Conservation (phyloP, 495 filamentous ascomycete genomes). For the Parathielavia appendiculata region DNA sequence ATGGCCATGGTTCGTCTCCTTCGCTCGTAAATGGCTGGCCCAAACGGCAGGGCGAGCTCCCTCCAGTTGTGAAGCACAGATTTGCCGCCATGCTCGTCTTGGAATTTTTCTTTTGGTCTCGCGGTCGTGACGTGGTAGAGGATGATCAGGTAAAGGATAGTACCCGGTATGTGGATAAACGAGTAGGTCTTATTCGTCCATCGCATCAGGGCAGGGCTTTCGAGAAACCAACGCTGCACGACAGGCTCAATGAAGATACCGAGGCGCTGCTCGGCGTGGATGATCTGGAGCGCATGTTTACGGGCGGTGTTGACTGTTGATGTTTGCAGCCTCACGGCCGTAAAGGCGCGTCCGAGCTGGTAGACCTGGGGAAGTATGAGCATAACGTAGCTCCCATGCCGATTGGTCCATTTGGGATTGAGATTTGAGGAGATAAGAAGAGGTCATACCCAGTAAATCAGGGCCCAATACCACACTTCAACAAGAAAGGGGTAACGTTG, state of each 20-base stretch:
- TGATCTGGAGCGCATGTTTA: slow-evolving; percentile 53
- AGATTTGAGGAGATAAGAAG: not conserved
- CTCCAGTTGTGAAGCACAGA: slow-evolving; percentile 39
- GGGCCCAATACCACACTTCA: slow-evolving; percentile 78
- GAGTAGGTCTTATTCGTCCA: slow-evolving; percentile 64
- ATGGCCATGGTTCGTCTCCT: slow-evolving; percentile 62
- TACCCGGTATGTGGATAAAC: slow-evolving; percentile 78
- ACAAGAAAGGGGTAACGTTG: slow-evolving; percentile 68
- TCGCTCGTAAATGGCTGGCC: slow-evolving; percentile 27
- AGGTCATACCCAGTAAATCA: slow-evolving; percentile 61
- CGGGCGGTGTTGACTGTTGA: slow-evolving; percentile 46
- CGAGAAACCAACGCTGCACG: slow-evolving; percentile 53
- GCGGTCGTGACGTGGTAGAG: slow-evolving; percentile 63
- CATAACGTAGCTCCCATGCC: too few species aligned
- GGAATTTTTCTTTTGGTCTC: slow-evolving; percentile 34
- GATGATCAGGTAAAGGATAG: slow-evolving; percentile 61
- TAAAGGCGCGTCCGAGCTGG: slow-evolving; percentile 39
- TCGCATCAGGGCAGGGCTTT: slow-evolving; percentile 25
- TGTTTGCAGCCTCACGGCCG: slow-evolving; percentile 54
- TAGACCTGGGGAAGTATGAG: slow-evolving; percentile 23
- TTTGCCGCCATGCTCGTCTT: slow-evolving; percentile 29
- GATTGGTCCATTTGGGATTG: not conserved
- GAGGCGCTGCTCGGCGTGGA: slow-evolving; percentile 58
- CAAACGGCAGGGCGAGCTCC: slow-evolving; percentile 38
- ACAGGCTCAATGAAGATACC: slow-evolving; percentile 58